phyloP scores from a whole-genome alignment of 73 alveolate species.

The Stentor roeselii region DNA sequence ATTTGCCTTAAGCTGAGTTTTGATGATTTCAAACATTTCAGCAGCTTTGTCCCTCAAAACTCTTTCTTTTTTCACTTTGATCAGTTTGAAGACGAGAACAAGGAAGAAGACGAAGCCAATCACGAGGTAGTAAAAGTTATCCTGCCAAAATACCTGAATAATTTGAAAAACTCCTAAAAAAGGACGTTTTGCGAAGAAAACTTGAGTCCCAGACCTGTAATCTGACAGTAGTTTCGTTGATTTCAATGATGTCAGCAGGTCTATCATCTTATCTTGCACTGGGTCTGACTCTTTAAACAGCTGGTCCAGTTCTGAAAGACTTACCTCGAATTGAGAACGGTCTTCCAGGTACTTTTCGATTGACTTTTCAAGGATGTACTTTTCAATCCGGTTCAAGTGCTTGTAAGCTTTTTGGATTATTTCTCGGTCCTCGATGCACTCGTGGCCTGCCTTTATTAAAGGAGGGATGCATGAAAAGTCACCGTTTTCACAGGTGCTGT shows the following conservation, averaged over 20 bases:
- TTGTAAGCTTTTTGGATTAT: not conserved
- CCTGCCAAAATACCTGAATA: not conserved
- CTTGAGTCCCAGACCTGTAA: not conserved
- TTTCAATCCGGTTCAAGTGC: not conserved
- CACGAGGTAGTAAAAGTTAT: not conserved
- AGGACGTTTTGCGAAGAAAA: not conserved
- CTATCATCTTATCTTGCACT: not conserved
- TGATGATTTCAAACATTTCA: conserved; percentile 6
- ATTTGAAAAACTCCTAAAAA: not conserved
- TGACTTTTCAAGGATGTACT: not conserved
- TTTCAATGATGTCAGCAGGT: not conserved
- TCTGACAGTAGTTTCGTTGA: not conserved
- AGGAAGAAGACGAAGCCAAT: not conserved
- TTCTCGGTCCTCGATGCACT: not conserved
- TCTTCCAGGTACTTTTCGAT: not conserved
- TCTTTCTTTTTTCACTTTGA: not conserved
- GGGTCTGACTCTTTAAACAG: not conserved
- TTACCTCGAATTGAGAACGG: not conserved
- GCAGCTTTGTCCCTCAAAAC: not conserved
- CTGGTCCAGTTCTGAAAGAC: not conserved
- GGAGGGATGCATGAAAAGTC: not conserved
- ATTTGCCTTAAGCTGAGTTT: not conserved
- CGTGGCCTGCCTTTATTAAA: not conserved
- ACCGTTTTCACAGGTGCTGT: not conserved
- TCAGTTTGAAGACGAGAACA: not conserved